These are phyloP conservation scores for Kwoniella shivajii DNA, from an alignment of 1,284 basidiomycete genomes.

Conservation along the genomic window DNA sequence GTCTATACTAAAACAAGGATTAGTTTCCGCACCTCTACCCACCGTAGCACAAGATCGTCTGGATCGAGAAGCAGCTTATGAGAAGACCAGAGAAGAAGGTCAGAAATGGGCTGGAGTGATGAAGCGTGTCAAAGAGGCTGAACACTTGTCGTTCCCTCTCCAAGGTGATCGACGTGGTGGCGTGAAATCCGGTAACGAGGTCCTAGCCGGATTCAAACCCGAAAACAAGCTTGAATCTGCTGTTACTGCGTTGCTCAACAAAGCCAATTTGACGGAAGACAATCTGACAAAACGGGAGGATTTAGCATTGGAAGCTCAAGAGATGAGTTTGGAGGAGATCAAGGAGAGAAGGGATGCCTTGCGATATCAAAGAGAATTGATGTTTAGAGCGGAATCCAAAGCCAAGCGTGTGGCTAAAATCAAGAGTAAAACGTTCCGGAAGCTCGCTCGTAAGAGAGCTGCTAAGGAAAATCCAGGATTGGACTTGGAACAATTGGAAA, in stretches of 20 bases:
- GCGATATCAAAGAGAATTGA: slow-evolving; percentile 84
- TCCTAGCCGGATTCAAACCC: slow-evolving; percentile 68
- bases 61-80: slow-evolving; percentile 91
- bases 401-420: slow-evolving; percentile 91
- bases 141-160: slow-evolving; percentile 88
- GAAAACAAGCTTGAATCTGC: slow-evolving; percentile 76
- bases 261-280: slow-evolving; percentile 77
- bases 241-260: slow-evolving; percentile 72
- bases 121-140: slow-evolving; percentile 84
- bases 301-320: slow-evolving; percentile 68
- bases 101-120: slow-evolving; percentile 93
- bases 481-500: slow-evolving; percentile 58
- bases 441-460: slow-evolving; percentile 76
- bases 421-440: slow-evolving; percentile 91
- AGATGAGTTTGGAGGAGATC: slow-evolving; percentile 81
- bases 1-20: slow-evolving; percentile 61
- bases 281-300: slow-evolving; percentile 76
- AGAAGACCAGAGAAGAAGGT: slow-evolving; percentile 87
- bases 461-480: slow-evolving; percentile 58
- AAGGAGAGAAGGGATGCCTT: slow-evolving; percentile 76
- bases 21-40: slow-evolving; percentile 82
- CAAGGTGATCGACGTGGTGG: slow-evolving; percentile 67
- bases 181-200: slow-evolving; percentile 47
- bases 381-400: slow-evolving; percentile 91
- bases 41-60: slow-evolving; percentile 83